Evolutionary conservation across 2,329 filamentous ascomycete genomes (phyloP).

Genomic region (Microsporum canis): DNA sequence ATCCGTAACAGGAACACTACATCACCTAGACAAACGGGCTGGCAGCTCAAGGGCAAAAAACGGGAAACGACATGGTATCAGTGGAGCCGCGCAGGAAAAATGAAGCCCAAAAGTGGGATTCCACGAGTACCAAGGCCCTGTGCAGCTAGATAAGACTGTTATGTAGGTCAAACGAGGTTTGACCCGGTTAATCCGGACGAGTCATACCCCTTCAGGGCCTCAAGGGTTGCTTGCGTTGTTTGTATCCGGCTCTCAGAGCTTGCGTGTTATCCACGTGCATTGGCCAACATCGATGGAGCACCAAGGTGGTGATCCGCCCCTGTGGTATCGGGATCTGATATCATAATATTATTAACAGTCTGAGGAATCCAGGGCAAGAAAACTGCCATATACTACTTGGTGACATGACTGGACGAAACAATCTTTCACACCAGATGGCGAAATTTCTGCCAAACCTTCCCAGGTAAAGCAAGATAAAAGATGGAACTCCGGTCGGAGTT

Average conservation of each 20-base stretch:
- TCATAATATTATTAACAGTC: constrained; percentile 1
- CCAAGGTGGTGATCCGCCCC: neutral
- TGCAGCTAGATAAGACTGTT: neutral
- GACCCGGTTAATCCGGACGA: neutral
- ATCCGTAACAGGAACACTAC: neutral
- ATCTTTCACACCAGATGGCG: neutral
- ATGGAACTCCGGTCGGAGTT: neutral
- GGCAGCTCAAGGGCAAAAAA: neutral
- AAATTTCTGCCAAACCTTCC: neutral
- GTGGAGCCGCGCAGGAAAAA: neutral
- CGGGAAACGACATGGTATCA: neutral
- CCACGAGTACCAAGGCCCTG: neutral
- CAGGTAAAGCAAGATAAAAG: neutral
- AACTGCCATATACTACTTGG: neutral
- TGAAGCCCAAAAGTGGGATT: neutral
- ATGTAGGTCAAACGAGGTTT: neutral
- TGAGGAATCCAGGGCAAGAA: neutral
- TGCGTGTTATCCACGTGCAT: neutral
- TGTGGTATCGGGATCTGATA: neutral
- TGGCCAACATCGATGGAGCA: neutral
- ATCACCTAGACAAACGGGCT: neutral
- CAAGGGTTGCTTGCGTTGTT: neutral
- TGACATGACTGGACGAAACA: neutral
- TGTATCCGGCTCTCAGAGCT: neutral
- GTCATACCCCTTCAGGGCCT: neutral